Base-by-base conservation (phyloP, 2,329 filamentous ascomycete species). In the Meredithiella fracta region DNA sequence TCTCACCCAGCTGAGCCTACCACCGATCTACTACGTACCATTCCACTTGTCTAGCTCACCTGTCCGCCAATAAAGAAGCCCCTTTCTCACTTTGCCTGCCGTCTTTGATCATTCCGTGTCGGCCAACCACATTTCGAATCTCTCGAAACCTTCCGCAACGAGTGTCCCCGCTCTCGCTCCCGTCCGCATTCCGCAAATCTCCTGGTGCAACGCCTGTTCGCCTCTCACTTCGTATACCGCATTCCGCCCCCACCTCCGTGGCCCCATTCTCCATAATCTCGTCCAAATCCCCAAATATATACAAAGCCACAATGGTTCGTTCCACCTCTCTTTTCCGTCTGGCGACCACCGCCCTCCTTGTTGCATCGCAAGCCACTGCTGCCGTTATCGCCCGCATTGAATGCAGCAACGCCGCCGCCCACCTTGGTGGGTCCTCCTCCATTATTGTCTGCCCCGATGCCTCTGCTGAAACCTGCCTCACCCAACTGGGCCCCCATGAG, bases 391-490 rank as follows among this genome's bases (percentile, higher is more conserved):
- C 63, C 58, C 64, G 66, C 60, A 55, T 65, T 60, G 61, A 66
- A 42, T 62, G 60, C 55, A 54, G 64, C 60, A 22, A 60, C 56
- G 54, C 61, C 62, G 53, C 55, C 11, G 29, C 54, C 8, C 54
- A 53, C 15, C 54, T 59, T 47, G 66, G 69, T 62, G 76, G 74
- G 62, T 62, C 77, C 55, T 63, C 64, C 52, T 59, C 63, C 54
- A 65, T 69, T 60, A 66, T 68, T 59, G 55, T 60, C 23, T 65
- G 69, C 52, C 66, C 77, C 51, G 69, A 72, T 50, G 60, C 57
- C 15, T 63, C 65, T 40, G 66, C 73, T 14, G 66, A 66, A 54
- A 77, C 75, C 63, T 73, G 72, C 64, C 66, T 78, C 52, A 59
- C 62, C 8, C 60, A 63, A 34, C 65, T 68, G 29, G 59, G 67